Evolutionary conservation across 176 grass and related monocot genomes (phyloP), one percentile per base, ranked within the genome.

Genomic region (Otatea glauca): DNA sequence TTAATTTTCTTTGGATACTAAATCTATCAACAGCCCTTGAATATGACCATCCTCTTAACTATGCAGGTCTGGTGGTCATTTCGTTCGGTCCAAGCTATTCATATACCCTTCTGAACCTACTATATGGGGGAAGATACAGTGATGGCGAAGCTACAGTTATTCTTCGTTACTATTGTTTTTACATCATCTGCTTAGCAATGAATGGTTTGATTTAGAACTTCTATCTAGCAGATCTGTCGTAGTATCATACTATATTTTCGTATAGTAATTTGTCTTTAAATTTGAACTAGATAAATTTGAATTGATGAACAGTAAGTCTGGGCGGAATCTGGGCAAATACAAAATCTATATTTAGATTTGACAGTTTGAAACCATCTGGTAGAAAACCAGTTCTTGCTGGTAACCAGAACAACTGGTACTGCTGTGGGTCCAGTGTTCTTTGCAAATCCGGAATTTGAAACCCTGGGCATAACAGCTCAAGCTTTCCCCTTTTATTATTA

Each of bases 61-160:
- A 71, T 83, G 39, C 86, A 99, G 96, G 96, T 72, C 73, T 96
- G 50, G 77, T 98, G 77, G 93, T 96, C 62, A 84, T 99, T 63
- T 89, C 91, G 75, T 99, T 99, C 92, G 96, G 96, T 85, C 96
- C 96, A 83, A 99, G 93, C 74, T 99, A 96, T 88, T 99, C 96
- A 89, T 99, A 99, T 84, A 87, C 91, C 23, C 83, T 99, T 63
- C 76, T 99, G 64, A 99, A 91, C 71, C 47, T 99, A 84, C 87
- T 95, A 15, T 98, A 93, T 75, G 92, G 95, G 67, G 79, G 77
- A 43, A 94, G 83, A 79, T 93, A 83, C 79, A 96, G 96, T 86
- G 85, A 96, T 89, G 88, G 89, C 72, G 91, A 99, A 89, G 93
- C 93, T 74, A 53, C 89, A 49, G 78, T 81, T 88, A 86, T 92